Evolutionary conservation across 805 yeast species (phyloP).

Genomic region (Myxozyma geophila): DNA sequence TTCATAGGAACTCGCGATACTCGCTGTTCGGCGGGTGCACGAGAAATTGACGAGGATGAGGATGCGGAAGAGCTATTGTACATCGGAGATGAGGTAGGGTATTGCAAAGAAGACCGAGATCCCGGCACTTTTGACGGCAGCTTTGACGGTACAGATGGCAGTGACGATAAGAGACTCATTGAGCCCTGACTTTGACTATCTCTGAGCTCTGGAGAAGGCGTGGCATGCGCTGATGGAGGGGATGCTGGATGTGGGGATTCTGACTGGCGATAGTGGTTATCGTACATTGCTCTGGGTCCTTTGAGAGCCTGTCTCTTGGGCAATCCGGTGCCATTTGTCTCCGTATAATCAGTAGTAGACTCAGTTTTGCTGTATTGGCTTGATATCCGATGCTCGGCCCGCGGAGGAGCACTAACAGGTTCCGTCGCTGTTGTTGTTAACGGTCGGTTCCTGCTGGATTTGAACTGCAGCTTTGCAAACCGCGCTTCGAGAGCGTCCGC

Average conservation of each 20-base stretch:
- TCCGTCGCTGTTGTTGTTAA: not conserved
- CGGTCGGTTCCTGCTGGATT: not conserved
- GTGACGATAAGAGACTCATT: not conserved
- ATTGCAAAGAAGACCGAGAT: not conserved
- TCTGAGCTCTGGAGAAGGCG: not conserved
- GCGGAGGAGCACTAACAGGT: not conserved
- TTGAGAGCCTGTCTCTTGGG: not conserved
- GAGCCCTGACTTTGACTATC: not conserved
- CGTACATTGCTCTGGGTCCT: constrained; percentile 6
- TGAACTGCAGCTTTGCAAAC: constrained; percentile 5
- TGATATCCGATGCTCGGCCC: not conserved
- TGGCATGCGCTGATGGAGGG: not conserved
- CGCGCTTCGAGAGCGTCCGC: constrained; percentile 7
- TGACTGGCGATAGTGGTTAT: not conserved
- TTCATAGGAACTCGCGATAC: not conserved
- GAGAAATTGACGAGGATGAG: not conserved
- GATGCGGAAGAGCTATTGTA: not conserved
- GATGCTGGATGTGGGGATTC: not conserved
- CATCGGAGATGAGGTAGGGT: not conserved
- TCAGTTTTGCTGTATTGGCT: not conserved
- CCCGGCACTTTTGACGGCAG: constrained; percentile 1
- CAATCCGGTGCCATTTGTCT: not conserved
- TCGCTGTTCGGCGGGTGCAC: not conserved
- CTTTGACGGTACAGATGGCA: constrained; percentile 10
- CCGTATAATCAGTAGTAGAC: not conserved